These are phyloP conservation scores for Colletotrichum sp. DNA, from an alignment of 2,329 filamentous ascomycete genomes.

Conservation along the genomic window DNA sequence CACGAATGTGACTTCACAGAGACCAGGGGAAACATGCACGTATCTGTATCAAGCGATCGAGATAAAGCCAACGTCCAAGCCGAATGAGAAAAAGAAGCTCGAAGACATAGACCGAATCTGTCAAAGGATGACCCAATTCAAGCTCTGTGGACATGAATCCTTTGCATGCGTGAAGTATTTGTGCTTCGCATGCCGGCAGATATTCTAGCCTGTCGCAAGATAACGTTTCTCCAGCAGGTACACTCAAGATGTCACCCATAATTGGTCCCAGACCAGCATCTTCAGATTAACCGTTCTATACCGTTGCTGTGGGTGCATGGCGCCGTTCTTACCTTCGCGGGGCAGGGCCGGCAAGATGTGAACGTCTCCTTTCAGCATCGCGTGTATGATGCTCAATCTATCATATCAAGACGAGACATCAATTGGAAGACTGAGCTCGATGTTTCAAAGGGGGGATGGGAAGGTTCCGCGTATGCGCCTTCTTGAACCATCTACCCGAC, in stretches of 20 bases:
- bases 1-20: not conserved
- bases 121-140: rapidly evolving
- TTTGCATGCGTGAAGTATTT: not conserved
- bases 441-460: rapidly evolving
- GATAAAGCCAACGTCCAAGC: not conserved
- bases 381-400: not conserved
- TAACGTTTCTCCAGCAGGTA: not conserved
- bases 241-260: not conserved
- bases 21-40: not conserved
- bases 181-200: not conserved
- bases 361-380: not conserved
- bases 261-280: not conserved
- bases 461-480: not conserved
- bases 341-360: not conserved
- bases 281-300: rapidly evolving
- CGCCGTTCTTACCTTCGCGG: not conserved
- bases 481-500: not conserved
- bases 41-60: rapidly evolving
- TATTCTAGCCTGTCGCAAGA: not conserved
- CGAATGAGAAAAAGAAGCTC: rapidly evolving
- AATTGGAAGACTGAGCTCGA: not conserved
- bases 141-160: not conserved
- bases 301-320: rapidly evolving
- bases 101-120: rapidly evolving
- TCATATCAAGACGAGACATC: rapidly evolving